Evolutionary conservation across 345 rosid species (phyloP).

Genomic region (Euphorbia tirucalli): DNA sequence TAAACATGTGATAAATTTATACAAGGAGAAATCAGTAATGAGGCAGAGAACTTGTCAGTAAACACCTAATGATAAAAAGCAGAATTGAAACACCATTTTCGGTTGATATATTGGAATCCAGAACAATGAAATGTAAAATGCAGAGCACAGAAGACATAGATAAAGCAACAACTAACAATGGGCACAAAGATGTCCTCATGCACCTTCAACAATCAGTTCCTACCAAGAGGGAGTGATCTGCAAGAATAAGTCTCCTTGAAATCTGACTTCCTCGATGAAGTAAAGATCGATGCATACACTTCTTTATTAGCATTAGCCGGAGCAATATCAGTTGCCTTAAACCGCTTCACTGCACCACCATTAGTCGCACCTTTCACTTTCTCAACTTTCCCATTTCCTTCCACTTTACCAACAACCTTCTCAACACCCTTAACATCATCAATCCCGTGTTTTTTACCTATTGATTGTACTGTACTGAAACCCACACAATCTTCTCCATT

Average conservation of each 20-base stretch:
- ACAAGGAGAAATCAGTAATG: neutral
- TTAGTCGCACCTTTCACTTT: constrained; percentile 27
- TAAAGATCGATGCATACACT: constrained; percentile 87
- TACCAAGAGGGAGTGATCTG: constrained; percentile 81
- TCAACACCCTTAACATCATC: constrained; percentile 37
- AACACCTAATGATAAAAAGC: neutral
- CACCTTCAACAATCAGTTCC: constrained; percentile 50
- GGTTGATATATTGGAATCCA: neutral
- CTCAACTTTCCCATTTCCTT: constrained; percentile 44
- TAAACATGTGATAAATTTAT: too few species aligned
- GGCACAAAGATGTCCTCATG: constrained; percentile 5
- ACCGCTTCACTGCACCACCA: constrained; percentile 49
- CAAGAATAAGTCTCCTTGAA: constrained; percentile 80
- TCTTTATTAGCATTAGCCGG: constrained; percentile 83
- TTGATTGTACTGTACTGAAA: constrained; percentile 13
- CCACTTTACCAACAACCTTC: constrained; percentile 34
- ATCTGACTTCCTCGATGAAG: constrained; percentile 62
- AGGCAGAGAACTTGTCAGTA: neutral
- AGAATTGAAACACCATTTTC: neutral
- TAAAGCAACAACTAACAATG: constrained; percentile 13
- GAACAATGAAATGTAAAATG: neutral
- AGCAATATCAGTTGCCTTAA: constrained; percentile 56
- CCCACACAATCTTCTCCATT: constrained; percentile 24
- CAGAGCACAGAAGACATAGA: neutral
- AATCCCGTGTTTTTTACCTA: constrained; percentile 45